phyloP scores from a whole-genome alignment of 495 filamentous ascomycete genomes.

The Aspergillus bridgeri region DNA sequence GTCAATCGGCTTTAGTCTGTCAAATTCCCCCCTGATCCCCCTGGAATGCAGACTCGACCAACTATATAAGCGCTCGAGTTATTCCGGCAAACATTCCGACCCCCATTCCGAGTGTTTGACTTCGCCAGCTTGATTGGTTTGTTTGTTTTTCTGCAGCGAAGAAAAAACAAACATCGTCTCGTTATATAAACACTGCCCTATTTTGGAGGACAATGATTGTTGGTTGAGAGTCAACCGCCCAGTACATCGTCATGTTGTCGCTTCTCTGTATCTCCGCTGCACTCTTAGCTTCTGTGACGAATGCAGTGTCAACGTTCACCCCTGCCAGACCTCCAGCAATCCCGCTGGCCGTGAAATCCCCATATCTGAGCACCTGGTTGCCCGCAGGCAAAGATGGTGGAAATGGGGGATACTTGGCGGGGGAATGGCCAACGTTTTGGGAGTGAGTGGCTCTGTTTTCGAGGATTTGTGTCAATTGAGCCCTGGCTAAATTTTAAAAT shows the following conservation, averaged over 20 bases:
- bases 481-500: neutral
- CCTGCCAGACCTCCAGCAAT: slow-evolving; percentile 55
- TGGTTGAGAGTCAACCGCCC: slow-evolving; percentile 15
- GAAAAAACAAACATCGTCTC: neutral
- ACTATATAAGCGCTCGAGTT: slow-evolving; percentile 31
- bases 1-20: slow-evolving; percentile 3
- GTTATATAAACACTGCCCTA: slow-evolving; percentile 13
- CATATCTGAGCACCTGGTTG: slow-evolving; percentile 56
- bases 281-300: slow-evolving; percentile 23
- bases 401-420: slow-evolving; percentile 57
- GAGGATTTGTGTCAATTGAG: neutral
- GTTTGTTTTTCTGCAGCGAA: neutral
- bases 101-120: slow-evolving; percentile 5
- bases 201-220: slow-evolving; percentile 15
- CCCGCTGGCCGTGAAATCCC: slow-evolving; percentile 56
- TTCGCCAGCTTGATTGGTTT: neutral
- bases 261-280: slow-evolving; percentile 23
- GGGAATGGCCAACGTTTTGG: slow-evolving; percentile 57
- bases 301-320: slow-evolving; percentile 45
- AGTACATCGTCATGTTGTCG: slow-evolving; percentile 29
- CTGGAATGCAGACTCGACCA: slow-evolving; percentile 21
- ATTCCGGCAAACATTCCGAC: slow-evolving; percentile 36
- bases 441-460: slow-evolving; percentile 34
- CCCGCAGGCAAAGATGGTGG: slow-evolving; percentile 49
- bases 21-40: slow-evolving; percentile 8